Conservation (phyloP, 2,329 filamentous ascomycete species). For the Emergomyces africanus region DNA sequence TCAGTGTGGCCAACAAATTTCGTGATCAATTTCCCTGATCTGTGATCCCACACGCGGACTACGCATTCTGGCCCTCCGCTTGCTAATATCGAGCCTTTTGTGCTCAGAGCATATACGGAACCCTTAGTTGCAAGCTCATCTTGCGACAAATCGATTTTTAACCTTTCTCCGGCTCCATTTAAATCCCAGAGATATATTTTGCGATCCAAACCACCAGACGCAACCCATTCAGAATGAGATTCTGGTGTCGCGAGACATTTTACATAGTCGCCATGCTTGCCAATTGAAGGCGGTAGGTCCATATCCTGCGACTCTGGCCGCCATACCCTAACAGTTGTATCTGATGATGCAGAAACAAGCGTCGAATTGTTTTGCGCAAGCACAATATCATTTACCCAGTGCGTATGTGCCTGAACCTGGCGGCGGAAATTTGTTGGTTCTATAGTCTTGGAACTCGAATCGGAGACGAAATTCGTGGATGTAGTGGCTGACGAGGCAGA, state of each 20-base stretch:
- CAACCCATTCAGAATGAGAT: conserved; percentile 66
- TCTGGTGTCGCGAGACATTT: conserved; percentile 79
- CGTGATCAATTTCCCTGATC: conserved; percentile 77
- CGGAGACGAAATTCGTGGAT: conserved; percentile 11
- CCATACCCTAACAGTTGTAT: conserved; percentile 88
- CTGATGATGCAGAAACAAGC: conserved; percentile 82
- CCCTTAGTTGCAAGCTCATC: conserved; percentile 77
- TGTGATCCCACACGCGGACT: conserved; percentile 82
- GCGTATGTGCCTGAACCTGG: conserved; percentile 71
- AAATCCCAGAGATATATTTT: conserved; percentile 92
- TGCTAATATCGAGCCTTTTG: conserved; percentile 67
- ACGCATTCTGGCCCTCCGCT: conserved; percentile 91
- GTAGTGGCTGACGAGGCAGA: conserved; percentile 20
- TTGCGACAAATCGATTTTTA: conserved; percentile 64
- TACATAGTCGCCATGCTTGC: conserved; percentile 89
- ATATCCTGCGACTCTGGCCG: conserved; percentile 54
- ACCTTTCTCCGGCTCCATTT: conserved; percentile 68
- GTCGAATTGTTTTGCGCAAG: conserved; percentile 66
- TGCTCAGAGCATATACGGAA: conserved; percentile 82
- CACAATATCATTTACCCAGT: conserved; percentile 91
- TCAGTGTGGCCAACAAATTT: conserved; percentile 96
- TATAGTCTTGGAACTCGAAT: conserved; percentile 12
- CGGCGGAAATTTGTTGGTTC: conserved; percentile 42
- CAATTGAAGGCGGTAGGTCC: conserved; percentile 61
- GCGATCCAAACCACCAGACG: conserved; percentile 83